These are phyloP conservation scores for Aspergillus felis DNA, from an alignment of 2,329 filamentous ascomycete species.

Conservation along the genomic window DNA sequence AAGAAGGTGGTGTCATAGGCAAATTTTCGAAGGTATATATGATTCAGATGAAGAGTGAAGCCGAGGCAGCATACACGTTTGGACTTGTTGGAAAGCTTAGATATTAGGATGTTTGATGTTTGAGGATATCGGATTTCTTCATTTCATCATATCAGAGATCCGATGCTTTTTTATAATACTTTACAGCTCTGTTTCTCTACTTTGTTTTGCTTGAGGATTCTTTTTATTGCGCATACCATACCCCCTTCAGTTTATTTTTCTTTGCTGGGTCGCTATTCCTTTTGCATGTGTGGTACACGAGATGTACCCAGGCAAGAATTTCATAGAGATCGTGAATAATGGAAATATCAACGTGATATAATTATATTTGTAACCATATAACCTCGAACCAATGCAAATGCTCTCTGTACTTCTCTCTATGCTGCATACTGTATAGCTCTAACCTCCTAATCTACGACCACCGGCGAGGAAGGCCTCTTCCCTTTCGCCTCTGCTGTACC, in stretches of 20 bases:
- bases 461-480: not conserved
- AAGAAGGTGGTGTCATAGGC: conserved; percentile 56
- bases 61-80: conserved; percentile 53
- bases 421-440: not conserved
- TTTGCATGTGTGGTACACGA: not conserved
- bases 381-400: too few relatives aligned
- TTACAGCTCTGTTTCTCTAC: not conserved
- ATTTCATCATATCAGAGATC: not conserved
- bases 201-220: not conserved
- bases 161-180: not conserved
- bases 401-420: not conserved
- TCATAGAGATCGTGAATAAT: not conserved
- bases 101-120: conserved; percentile 35
- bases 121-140: not conserved
- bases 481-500: conserved; percentile 18
- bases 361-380: not conserved
- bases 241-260: not conserved
- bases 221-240: conserved; percentile 1
- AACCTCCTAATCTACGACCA: not conserved
- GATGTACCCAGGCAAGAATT: not conserved
- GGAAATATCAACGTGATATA: not conserved
- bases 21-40: conserved; percentile 60
- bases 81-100: conserved; percentile 50
- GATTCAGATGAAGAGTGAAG: conserved; percentile 57
- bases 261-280: not conserved